Evolutionary conservation across 2,329 filamentous ascomycete species (phyloP).

Genomic region (Diaporthe helianthi): DNA sequence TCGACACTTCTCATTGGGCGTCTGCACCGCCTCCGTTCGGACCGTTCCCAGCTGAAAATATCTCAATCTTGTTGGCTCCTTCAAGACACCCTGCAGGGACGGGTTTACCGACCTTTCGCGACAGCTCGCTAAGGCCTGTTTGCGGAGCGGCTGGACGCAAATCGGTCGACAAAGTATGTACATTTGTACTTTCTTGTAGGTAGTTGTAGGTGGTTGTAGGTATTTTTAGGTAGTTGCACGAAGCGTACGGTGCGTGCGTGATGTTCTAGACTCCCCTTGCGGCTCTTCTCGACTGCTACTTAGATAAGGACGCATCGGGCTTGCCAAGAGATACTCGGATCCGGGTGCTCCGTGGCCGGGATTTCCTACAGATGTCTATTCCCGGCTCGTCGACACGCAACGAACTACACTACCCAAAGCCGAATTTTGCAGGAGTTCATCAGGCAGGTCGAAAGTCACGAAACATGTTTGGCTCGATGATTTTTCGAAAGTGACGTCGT

Average conservation of each 20-base stretch:
- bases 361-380: neutral
- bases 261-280: neutral
- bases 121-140: constrained; percentile 3
- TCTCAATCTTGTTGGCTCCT: constrained; percentile 19
- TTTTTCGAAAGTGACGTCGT: constrained; percentile 30
- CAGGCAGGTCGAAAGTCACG: neutral
- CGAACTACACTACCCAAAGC: neutral
- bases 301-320: neutral
- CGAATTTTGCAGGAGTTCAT: constrained; percentile 8
- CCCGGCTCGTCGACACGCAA: neutral
- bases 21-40: constrained; percentile 13
- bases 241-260: neutral
- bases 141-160: constrained; percentile 10
- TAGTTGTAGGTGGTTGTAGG: no score
- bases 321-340: constrained; percentile 22
- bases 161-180: neutral
- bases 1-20: neutral
- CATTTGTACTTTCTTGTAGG: neutral
- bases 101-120: constrained; percentile 16
- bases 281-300: neutral
- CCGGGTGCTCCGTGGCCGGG: constrained; percentile 7
- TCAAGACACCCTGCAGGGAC: constrained; percentile 2
- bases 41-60: constrained; percentile 17
- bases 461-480: constrained; percentile 23
- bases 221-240: no score